Conservation (phyloP, 257 asterid genomes). For the Ilex aquifolium region DNA sequence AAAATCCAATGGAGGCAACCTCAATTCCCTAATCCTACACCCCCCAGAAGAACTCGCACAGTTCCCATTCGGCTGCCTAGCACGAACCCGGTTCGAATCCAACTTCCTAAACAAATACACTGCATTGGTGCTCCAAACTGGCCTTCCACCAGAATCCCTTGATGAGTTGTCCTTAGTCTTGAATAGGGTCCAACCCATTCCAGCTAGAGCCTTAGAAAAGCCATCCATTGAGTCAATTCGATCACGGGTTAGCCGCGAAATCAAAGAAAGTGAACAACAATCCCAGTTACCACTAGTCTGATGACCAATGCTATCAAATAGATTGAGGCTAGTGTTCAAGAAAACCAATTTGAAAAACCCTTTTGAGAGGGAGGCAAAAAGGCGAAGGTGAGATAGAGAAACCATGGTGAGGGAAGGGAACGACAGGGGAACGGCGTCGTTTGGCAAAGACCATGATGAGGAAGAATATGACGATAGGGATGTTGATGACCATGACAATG, state of each 20-base stretch:
- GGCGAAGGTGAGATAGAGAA: conserved; percentile 52
- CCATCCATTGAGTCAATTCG: conserved; percentile 45
- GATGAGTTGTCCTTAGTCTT: conserved; percentile 19
- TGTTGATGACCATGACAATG: conserved; percentile 1
- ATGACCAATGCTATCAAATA: conserved; percentile 27
- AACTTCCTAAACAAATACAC: conserved; percentile 40
- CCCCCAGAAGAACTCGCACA: conserved; percentile 23
- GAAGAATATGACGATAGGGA: conserved; percentile 14
- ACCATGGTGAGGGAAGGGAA: conserved; percentile 60
- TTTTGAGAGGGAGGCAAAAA: conserved; percentile 36
- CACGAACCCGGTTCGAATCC: conserved; percentile 29
- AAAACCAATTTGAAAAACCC: conserved; percentile 61
- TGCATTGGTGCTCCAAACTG: neutral
- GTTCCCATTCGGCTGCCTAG: conserved; percentile 5
- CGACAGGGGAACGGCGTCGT: conserved; percentile 50
- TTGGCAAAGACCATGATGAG: conserved; percentile 30
- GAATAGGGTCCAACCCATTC: conserved; percentile 59
- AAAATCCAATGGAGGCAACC: conserved; percentile 50
- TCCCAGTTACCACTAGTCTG: conserved; percentile 48
- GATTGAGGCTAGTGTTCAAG: conserved; percentile 25
- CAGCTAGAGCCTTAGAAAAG: conserved; percentile 50
- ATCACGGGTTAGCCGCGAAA: conserved; percentile 26
- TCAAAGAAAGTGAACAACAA: conserved; percentile 33
- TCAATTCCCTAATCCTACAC: conserved; percentile 52
- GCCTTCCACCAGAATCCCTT: conserved; percentile 16